phyloP scores from a whole-genome alignment of 257 asterid species.

The Coffea canephora region DNA sequence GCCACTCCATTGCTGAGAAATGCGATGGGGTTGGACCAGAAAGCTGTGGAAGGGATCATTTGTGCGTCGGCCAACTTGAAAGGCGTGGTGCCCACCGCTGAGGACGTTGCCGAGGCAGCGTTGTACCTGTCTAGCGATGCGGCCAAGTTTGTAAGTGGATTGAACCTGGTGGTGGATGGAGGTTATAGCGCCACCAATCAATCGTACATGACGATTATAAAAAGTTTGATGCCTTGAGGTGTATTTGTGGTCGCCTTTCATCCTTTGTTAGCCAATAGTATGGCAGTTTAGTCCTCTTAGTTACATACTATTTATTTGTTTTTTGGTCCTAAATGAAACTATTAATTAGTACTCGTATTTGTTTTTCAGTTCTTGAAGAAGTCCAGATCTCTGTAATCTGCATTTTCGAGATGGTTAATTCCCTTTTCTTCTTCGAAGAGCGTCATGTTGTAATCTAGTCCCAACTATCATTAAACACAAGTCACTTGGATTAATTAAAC shows the following conservation, averaged over 20 bases:
- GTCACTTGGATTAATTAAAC: too few relatives aligned
- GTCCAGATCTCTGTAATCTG: neutral
- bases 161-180: conserved; percentile 72
- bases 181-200: conserved; percentile 70
- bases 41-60: conserved; percentile 48
- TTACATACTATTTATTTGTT: neutral
- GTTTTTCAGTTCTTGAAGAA: neutral
- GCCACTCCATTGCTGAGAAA: conserved; percentile 57
- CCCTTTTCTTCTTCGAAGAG: neutral
- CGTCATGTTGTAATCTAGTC: too few relatives aligned
- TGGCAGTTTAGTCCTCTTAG: neutral
- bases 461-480: too few relatives aligned
- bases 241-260: neutral
- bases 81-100: conserved; percentile 52
- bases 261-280: neutral
- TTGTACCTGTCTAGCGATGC: conserved; percentile 61
- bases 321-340: neutral
- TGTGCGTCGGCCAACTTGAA: conserved; percentile 57
- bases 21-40: conserved; percentile 45
- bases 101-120: conserved; percentile 89
- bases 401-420: neutral
- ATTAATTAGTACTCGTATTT: too few relatives aligned
- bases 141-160: conserved; percentile 60
- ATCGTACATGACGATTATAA: conserved; percentile 38
- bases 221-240: conserved; percentile 9